Evolutionary conservation across 257 asterid species (phyloP).

Genomic region (Nicotiana tomentosiformis): DNA sequence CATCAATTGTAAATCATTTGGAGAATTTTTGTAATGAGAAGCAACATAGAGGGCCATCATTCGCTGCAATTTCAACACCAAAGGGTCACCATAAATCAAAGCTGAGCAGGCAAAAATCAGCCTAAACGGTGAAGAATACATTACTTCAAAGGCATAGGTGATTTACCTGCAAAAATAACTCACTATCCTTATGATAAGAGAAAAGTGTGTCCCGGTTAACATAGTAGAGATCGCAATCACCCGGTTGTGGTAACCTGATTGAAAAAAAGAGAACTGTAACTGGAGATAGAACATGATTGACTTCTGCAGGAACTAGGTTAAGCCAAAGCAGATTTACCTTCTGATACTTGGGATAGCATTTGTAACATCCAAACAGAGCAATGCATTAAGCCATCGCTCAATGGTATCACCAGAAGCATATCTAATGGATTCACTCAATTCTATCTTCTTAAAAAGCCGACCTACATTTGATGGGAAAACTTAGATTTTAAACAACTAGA

Average conservation of each 20-base stretch:
- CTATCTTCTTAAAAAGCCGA: conserved; percentile 80
- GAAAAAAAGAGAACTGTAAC: conserved; percentile 12
- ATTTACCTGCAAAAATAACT: conserved; percentile 77
- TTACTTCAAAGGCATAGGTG: not conserved
- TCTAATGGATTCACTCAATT: conserved; percentile 89
- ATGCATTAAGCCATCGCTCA: conserved; percentile 80
- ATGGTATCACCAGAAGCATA: conserved; percentile 92
- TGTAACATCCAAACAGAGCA: conserved; percentile 85
- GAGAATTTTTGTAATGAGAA: conserved; percentile 94
- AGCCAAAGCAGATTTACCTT: conserved; percentile 33
- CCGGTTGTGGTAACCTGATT: conserved; percentile 63
- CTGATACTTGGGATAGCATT: conserved; percentile 61
- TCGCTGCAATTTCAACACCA: conserved; percentile 42
- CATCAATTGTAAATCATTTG: conserved; percentile 89
- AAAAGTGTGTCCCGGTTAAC: conserved; percentile 93
- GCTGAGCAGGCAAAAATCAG: not conserved
- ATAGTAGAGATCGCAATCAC: conserved; percentile 86
- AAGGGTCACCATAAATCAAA: conserved; percentile 3
- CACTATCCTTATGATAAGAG: conserved; percentile 86
- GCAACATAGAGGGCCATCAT: conserved; percentile 99
- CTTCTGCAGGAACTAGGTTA: not conserved
- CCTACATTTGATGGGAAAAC: conserved; percentile 40
- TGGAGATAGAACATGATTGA: not conserved
- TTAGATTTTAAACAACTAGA: not conserved
- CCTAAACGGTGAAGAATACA: not conserved